A percentile compares a stretch with the other conserved stretches of the same genome.
phyloP scores from a whole-genome alignment of 345 rosid species.

The Microthlaspi erraticum region DNA sequence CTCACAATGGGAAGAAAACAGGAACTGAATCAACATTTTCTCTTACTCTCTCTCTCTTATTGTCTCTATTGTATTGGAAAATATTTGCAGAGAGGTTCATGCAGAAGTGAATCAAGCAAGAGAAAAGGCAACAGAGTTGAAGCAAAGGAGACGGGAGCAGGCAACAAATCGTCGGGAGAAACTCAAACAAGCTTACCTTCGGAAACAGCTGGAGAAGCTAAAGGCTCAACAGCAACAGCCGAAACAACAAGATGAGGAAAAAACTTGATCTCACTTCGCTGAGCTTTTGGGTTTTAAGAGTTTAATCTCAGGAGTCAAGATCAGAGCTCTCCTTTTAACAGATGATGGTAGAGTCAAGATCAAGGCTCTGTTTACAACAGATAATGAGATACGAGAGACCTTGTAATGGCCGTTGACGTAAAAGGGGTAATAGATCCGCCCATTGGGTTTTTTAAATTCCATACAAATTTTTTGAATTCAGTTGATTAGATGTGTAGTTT shows the following conservation, averaged over 20 bases:
- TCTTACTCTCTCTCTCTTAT: neutral
- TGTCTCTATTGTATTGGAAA: neutral
- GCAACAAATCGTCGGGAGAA: slow-evolving; percentile 78
- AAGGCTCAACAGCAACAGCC: slow-evolving; percentile 54
- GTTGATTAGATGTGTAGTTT: neutral
- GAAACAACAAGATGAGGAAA: slow-evolving; percentile 22
- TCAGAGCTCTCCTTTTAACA: neutral
- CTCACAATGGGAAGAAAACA: neutral
- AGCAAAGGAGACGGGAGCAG: slow-evolving; percentile 74
- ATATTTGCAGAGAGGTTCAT: slow-evolving; percentile 74
- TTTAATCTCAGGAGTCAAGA: neutral
- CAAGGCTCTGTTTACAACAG: neutral
- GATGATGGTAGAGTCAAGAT: neutral
- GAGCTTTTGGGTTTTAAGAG: slow-evolving; percentile 4
- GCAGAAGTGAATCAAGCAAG: slow-evolving; percentile 88
- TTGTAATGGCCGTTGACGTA: neutral
- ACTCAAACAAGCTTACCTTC: slow-evolving; percentile 83
- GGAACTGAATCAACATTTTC: neutral
- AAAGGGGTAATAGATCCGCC: neutral
- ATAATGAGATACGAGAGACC: neutral
- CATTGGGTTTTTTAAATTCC: neutral
- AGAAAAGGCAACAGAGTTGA: slow-evolving; percentile 70
- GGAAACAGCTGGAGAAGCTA: slow-evolving; percentile 80
- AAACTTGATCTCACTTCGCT: slow-evolving; percentile 5
- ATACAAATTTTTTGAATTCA: neutral